A percentile compares a stretch with the other conserved stretches of the same genome.
Evolutionary conservation across 2,329 filamentous ascomycete species (phyloP).

Genomic region (Hymenoscyphus fructigenus): DNA sequence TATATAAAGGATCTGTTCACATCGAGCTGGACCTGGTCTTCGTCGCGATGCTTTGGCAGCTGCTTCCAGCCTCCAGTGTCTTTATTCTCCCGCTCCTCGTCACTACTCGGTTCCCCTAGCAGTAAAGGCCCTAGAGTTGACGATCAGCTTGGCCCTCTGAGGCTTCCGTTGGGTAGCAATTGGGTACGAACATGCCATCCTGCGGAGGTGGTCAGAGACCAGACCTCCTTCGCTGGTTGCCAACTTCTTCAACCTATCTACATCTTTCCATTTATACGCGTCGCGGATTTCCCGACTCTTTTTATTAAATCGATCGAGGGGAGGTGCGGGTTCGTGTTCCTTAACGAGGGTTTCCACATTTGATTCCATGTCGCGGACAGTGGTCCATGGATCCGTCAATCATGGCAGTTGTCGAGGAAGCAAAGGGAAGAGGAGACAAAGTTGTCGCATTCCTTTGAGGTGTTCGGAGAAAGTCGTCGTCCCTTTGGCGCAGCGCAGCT

Average conservation of each 20-base stretch:
- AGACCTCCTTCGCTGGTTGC: slow-evolving; percentile 67
- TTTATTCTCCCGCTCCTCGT: slow-evolving; percentile 26
- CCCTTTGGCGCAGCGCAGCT: neutral
- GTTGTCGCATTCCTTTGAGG: slow-evolving; percentile 3
- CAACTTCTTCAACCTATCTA: slow-evolving; percentile 54
- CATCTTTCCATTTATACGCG: slow-evolving; percentile 60
- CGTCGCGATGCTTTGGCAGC: slow-evolving; percentile 76
- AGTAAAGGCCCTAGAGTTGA: slow-evolving; percentile 59
- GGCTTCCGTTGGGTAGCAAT: slow-evolving; percentile 39
- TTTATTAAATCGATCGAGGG: slow-evolving; percentile 16
- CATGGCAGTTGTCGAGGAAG: slow-evolving; percentile 22
- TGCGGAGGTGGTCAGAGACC: slow-evolving; percentile 65
- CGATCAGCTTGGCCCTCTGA: slow-evolving; percentile 21
- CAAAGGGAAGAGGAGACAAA: neutral
- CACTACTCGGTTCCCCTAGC: slow-evolving; percentile 43
- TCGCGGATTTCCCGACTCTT: slow-evolving; percentile 52
- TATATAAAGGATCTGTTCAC: slow-evolving; percentile 97
- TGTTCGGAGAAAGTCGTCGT: neutral
- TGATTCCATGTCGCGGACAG: slow-evolving; percentile 34
- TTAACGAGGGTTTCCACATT: slow-evolving; percentile 25
- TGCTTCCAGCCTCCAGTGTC: slow-evolving; percentile 39
- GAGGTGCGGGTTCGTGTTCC: slow-evolving; percentile 16
- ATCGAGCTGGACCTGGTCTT: slow-evolving; percentile 87
- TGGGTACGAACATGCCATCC: slow-evolving; percentile 69
- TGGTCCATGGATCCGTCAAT: slow-evolving; percentile 23